Evolutionary conservation across 2,329 filamentous ascomycete genomes (phyloP), one percentile per base, ranked within the genome.

Genomic region (Fusarium transvaalense): DNA sequence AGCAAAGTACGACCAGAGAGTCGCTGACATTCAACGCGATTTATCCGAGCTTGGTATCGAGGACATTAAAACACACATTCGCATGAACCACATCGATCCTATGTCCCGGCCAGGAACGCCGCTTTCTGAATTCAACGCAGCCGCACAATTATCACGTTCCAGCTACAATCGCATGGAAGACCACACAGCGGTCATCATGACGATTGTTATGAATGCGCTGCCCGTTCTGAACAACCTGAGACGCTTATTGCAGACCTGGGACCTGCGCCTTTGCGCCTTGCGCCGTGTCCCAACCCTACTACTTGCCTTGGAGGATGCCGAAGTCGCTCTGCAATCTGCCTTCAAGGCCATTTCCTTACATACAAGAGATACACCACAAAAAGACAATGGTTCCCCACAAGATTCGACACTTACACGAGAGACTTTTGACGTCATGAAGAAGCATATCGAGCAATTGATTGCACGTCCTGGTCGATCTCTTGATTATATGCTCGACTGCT

Each of bases 161-260:
- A 82, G 77, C 47, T 92, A 92, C 78, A 87, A 86, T 66, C 89
- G 87, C 64, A 88, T 98, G 83, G 94, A 96, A 72, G 96, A 98
- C 78, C 89, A 97, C 74, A 94, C 93, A 10, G 93, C 95, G 25
- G 86, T 98, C 46, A 87, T 98, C 58, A 97, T 96, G 2, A 92
- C 94, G 29, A 97, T 95, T 34, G 92, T 97, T 19, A 81, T 99
- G n/a, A 92, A 96, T 75, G 89, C 93, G 5, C 84, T 99, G 21
- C 96, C 96, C 2, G 90, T 92, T 61, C 81, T 97, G 41, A 91
- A 93, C 12, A 89, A 86, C 56, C 80, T 99, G 23, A 89, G 88
- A 56, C 85, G 86, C 10, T 80, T 97, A n/a, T 82, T 98, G 50
- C 87, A 89, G 57, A 85, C 86, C 3, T 99, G 96, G 96, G 89